Percentiles rank a stretch among this genome's conserved stretches.
phyloP scores from a whole-genome alignment of 2,329 filamentous ascomycete genomes.

The Ophiocordyceps robertsii region DNA sequence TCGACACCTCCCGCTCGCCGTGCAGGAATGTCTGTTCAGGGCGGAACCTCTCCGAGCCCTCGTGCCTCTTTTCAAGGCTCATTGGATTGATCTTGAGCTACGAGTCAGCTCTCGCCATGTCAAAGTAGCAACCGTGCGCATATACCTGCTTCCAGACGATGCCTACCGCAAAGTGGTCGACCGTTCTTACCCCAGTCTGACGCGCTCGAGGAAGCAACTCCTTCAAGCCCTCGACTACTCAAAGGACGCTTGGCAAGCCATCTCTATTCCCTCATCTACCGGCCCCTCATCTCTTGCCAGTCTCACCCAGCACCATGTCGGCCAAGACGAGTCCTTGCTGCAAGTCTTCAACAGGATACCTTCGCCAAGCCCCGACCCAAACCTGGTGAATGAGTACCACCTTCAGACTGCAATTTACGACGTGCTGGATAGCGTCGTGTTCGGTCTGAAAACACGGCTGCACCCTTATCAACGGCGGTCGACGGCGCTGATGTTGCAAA shows the following conservation, averaged over 20 bases:
- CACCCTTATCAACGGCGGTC: conserved; percentile 73
- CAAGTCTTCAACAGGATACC: conserved; percentile 62
- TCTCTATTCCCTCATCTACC: background rate
- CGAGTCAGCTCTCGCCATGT: conserved; percentile 8
- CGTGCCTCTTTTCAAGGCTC: conserved; percentile 16
- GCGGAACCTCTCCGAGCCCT: conserved; percentile 11
- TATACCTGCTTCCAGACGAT: conserved; percentile 57
- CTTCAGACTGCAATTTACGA: conserved; percentile 38
- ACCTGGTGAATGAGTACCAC: conserved; percentile 33
- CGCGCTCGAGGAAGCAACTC: conserved; percentile 31
- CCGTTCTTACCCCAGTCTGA: conserved; percentile 29
- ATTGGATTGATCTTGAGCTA: conserved; percentile 33
- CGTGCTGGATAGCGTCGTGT: conserved; percentile 37
- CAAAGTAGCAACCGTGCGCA: conserved; percentile 25
- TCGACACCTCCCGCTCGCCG: conserved; percentile 4
- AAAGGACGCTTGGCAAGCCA: conserved; percentile 38
- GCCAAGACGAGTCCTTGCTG: conserved; percentile 41
- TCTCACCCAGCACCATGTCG: background rate
- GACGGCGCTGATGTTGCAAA: conserved; percentile 71
- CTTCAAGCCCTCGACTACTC: conserved; percentile 44
- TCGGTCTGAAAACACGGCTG: conserved; percentile 49
- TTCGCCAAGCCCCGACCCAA: conserved; percentile 47
- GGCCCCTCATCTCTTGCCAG: background rate
- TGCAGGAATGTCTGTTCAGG: conserved; percentile 17
- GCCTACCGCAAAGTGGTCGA: conserved; percentile 38